Evolutionary conservation across 2,329 filamentous ascomycete genomes (phyloP), one percentile per base, ranked within the genome.

Genomic region (Ophiostoma piceae): DNA sequence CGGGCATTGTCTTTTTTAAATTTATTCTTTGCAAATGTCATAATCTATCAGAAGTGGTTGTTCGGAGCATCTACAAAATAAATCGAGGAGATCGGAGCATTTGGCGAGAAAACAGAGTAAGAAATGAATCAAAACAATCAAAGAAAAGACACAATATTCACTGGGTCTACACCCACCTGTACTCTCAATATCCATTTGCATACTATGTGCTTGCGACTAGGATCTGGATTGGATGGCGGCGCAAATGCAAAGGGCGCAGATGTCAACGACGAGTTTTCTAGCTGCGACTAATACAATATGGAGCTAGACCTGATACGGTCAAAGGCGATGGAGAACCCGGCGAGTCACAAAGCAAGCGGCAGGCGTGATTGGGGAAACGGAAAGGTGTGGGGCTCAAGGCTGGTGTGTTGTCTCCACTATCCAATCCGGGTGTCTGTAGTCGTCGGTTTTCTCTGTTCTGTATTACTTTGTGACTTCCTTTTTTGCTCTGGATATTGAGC

Each of bases 251-350:
- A 65, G 62, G 62, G 62, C 62, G 62, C 62, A 39, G 62, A 65
- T 65, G 62, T 65, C 62, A 65, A 62, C 57, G 47, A 54, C 43
- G 51, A 57, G 51, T n/a, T 35, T 64, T 64, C 29, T 35, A 62
- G 57, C 60, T n/a, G 62, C 62, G 62, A 65, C 62, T 65, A 65
- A 65, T 22, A 65, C 62, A 22, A 62, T 47, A 47, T 62, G 26
- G 26, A 14, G 26, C 57, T 62, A 62, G 57, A 16, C 26, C 12
- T 7, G 0, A 62, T 19, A 19, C 8, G 12, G 26, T 32, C 12
- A 57, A 26, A 26, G 8, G 3, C 51, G 2, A 57, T 62, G 57
- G 26, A 35, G 57, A 32, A 29, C 57, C 26, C 26, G 57, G 11
- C 57, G 57, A 62, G 57, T 62, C 57, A 62, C 26, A 57, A 29